Evolutionary conservation across 257 asterid species (phyloP).

Genomic region (Nicotiana noctiflora): DNA sequence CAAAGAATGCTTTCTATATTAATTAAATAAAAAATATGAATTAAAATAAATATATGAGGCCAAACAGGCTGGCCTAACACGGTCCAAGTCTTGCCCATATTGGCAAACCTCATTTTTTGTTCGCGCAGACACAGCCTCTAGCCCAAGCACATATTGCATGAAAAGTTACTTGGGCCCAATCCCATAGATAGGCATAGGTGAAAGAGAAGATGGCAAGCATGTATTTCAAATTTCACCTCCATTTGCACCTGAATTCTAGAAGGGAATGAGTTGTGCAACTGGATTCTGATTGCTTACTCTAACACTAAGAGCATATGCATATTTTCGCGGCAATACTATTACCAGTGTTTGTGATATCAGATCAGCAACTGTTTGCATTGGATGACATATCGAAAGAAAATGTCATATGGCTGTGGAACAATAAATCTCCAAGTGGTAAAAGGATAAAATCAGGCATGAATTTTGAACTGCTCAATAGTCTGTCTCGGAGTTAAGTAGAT

Average conservation of each 20-base stretch:
- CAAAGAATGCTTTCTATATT: not conserved
- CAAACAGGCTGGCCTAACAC: not conserved
- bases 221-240: not conserved
- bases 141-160: not conserved
- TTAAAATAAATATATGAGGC: not conserved
- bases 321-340: not conserved
- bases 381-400: not conserved
- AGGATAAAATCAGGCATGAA: not conserved
- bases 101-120: slow-evolving; percentile 2
- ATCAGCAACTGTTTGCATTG: not conserved
- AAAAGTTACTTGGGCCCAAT: not conserved
- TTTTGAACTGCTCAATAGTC: not conserved
- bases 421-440: not conserved
- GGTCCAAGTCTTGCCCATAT: not conserved
- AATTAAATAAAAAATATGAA: not conserved
- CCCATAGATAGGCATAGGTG: not conserved
- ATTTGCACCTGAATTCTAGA: not conserved
- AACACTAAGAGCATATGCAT: not conserved
- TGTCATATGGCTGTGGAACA: not conserved
- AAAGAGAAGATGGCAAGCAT: not conserved
- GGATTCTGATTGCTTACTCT: slow-evolving; percentile 3
- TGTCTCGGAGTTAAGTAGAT: not conserved
- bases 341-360: not conserved
- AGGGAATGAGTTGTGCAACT: not conserved
- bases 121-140: not conserved